Evolutionary conservation across 257 asterid genomes (phyloP), one percentile per base, ranked within the genome.

Genomic region (Echium plantagineum): DNA sequence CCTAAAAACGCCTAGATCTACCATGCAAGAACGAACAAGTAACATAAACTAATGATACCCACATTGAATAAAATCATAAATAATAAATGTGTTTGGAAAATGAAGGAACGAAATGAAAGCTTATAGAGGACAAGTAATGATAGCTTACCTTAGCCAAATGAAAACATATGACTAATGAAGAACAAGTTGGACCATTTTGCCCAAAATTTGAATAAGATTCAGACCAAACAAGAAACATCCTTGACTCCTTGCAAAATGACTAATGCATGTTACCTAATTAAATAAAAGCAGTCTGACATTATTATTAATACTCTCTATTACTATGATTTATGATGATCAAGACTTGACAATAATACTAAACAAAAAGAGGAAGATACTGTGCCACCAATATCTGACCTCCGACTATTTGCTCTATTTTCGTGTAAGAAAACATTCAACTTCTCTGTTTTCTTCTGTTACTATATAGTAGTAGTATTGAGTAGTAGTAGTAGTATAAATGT

Each of bases 341-440:
- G 83, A 73, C 83, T 48, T 49, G 28, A 59, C 72, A 67, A 18
- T 55, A 67, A 18, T 55, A 72, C 56, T 60, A 69, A 58, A 66
- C 56, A 38, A 52, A 35, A 66, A 52, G 66, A 59, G 38, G 54
- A 69, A 58, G 71, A 13, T 24, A 70, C 52, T 66, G 78, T 68
- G 66, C 80, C 70, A 38, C 67, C 52, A 69, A 5, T 42, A 32
- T 8, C 20, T 15, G 8, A 26, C 21, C 71, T 69, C 64, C 65
- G 58, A 55, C 67, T 61, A 51, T 55, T 61, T 49, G 21, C 63
- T 58, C 69, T 58, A 54, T 68, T 60, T 71, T 3, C 54, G 56
- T 53, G 15, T 16, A 47, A 42, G 49, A 0, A 42, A 13, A 42
- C 49, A 42, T 13, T 42, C 17, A 42, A 42, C 49, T 0, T 12